Conservation (phyloP, 192 early-diverging fungal species). For the Radiomyces spectabilis region DNA sequence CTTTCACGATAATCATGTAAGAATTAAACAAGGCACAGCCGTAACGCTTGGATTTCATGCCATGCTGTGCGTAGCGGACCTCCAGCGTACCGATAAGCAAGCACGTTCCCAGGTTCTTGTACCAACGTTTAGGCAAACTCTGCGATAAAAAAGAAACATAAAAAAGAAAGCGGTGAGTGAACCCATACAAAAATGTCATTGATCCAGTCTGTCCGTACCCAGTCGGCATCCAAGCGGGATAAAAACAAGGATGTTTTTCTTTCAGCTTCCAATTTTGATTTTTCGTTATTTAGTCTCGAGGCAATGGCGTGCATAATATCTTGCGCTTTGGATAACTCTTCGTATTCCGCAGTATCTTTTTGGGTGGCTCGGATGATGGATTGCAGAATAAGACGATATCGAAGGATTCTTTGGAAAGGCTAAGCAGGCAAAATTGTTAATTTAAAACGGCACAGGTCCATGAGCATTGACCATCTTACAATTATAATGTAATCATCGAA, state of each 20-base stretch:
- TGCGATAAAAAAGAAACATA: not conserved
- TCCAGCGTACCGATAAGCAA: conserved; percentile 40
- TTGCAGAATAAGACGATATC: conserved; percentile 74
- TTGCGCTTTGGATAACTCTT: conserved; percentile 22
- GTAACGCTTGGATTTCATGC: conserved; percentile 33
- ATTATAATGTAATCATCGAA: conserved; percentile 29
- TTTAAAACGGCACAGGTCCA: not conserved
- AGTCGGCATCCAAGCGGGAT: conserved; percentile 24
- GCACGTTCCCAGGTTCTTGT: conserved; percentile 29
- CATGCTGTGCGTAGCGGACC: conserved; percentile 26
- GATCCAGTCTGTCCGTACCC: conserved; percentile 5
- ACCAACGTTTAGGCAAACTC: conserved; percentile 29
- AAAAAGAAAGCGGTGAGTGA: too few relatives aligned
- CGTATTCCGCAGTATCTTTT: conserved; percentile 24
- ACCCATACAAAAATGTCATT: not conserved
- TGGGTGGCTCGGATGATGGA: conserved; percentile 51
- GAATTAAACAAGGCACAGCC: conserved; percentile 58
- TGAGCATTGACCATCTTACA: conserved; percentile 2
- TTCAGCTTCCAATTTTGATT: conserved; percentile 10
- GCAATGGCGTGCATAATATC: conserved; percentile 30
- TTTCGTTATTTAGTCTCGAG: conserved; percentile 30
- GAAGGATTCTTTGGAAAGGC: conserved; percentile 89
- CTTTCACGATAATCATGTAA: conserved; percentile 53
- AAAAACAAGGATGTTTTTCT: conserved; percentile 24
- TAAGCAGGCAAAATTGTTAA: conserved; percentile 10